These are phyloP conservation scores for Beauveria scarabaeidicola DNA, from an alignment of 2,329 filamentous ascomycete species.

Conservation along the genomic window DNA sequence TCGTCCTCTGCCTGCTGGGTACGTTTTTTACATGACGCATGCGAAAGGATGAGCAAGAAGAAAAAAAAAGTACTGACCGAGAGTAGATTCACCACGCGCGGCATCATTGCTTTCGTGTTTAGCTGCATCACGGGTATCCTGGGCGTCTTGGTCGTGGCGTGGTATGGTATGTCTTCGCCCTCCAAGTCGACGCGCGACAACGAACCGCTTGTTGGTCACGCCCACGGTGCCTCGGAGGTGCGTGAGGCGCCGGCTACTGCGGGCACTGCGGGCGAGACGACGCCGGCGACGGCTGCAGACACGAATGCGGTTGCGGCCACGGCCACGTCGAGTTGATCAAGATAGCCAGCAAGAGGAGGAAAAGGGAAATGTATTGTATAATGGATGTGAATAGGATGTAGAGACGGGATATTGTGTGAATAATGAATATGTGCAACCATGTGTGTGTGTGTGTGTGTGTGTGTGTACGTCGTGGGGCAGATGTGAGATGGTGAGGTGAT, in stretches of 20 bases:
- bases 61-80: constrained; percentile 6
- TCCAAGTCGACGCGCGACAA: neutral
- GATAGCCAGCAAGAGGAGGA: neutral
- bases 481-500: neutral
- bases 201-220: neutral
- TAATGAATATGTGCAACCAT: neutral
- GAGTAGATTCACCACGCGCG: constrained; percentile 54
- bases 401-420: neutral
- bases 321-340: constrained; percentile 5
- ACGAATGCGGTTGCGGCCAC: neutral
- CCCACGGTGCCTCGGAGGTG: neutral
- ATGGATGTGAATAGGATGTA: neutral
- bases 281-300: neutral
- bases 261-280: neutral
- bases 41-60: neutral
- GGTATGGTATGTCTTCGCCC: constrained; percentile 47
- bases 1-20: constrained; percentile 52
- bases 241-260: neutral
- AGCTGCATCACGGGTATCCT: constrained; percentile 60
- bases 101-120: constrained; percentile 67
- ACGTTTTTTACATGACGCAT: constrained; percentile 18
- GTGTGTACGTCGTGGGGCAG: neutral
- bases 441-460: neutral
- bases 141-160: constrained; percentile 57
- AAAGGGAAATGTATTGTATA: neutral